phyloP scores from a whole-genome alignment of 371 early-diverging fungal species.

The Lichtheimia ornata region DNA sequence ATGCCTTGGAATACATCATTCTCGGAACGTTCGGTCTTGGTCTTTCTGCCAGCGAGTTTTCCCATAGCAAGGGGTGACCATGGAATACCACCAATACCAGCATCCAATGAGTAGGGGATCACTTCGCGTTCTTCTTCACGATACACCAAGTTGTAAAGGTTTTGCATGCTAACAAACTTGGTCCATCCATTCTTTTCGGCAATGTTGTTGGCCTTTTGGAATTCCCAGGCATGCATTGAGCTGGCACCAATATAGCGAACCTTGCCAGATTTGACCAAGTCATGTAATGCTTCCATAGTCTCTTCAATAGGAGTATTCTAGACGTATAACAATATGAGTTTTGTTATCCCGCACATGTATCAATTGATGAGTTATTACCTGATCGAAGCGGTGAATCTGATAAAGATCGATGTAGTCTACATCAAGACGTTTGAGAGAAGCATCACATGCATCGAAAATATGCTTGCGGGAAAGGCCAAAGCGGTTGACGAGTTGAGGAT shows the following conservation, averaged over 20 bases:
- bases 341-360: not conserved
- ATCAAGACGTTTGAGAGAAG: constrained; percentile 45
- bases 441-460: constrained; percentile 55
- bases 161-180: constrained; percentile 54
- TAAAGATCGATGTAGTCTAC: constrained; percentile 68
- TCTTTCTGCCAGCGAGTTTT: constrained; percentile 28
- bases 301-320: constrained; percentile 42
- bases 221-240: constrained; percentile 38
- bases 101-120: constrained; percentile 47
- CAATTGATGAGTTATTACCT: constrained; percentile 3
- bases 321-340: no score
- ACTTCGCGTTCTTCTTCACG: constrained; percentile 68
- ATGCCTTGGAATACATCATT: not conserved
- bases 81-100: constrained; percentile 45
- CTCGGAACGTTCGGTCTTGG: constrained; percentile 13
- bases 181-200: constrained; percentile 56
- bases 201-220: constrained; percentile 36
- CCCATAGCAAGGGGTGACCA: constrained; percentile 1
- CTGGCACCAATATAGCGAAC: constrained; percentile 49
- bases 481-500: constrained; percentile 20
- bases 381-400: constrained; percentile 51
- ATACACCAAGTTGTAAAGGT: constrained; percentile 54
- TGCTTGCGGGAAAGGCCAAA: constrained; percentile 54
- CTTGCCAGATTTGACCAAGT: constrained; percentile 50
- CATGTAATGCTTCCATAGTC: constrained; percentile 59